Evolutionary conservation across 2,329 filamentous ascomycete species (phyloP).

Genomic region (Aspergillus persii): DNA sequence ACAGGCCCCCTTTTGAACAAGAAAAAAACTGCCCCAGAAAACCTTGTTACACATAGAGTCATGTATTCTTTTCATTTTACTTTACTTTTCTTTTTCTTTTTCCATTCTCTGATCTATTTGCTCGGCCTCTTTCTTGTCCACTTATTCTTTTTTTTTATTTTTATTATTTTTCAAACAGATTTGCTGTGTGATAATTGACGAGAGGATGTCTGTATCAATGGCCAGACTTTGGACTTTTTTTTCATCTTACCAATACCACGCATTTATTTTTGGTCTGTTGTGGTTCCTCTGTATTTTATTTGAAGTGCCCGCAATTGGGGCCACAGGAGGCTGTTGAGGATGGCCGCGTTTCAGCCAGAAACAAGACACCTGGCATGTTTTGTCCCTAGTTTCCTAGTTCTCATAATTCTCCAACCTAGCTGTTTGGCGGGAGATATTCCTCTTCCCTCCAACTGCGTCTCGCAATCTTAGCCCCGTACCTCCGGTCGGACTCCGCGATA

Average conservation of each 20-base stretch:
- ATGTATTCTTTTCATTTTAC: slow-evolving; percentile 12
- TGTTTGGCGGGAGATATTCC: no score
- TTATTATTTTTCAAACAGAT: neutral
- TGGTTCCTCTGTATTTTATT: neutral
- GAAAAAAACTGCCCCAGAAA: slow-evolving; percentile 9
- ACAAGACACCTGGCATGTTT: neutral
- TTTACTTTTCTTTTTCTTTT: neutral
- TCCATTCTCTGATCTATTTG: neutral
- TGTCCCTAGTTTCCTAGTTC: neutral
- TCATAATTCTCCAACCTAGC: neutral
- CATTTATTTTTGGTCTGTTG: neutral
- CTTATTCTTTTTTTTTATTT: neutral
- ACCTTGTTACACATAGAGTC: slow-evolving; percentile 9
- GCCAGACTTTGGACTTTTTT: neutral
- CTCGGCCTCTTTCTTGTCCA: neutral
- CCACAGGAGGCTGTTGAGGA: neutral
- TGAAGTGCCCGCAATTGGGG: neutral
- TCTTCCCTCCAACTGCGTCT: neutral
- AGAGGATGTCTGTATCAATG: neutral
- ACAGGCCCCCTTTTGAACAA: slow-evolving; percentile 1
- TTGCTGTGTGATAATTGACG: neutral
- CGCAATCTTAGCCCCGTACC: neutral
- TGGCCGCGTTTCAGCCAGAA: neutral
- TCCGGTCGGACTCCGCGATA: neutral
- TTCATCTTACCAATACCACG: neutral